These are phyloP conservation scores for Coelastrella sp. DNA, from an alignment of 139 green algal genomes.

Conservation along the genomic window DNA sequence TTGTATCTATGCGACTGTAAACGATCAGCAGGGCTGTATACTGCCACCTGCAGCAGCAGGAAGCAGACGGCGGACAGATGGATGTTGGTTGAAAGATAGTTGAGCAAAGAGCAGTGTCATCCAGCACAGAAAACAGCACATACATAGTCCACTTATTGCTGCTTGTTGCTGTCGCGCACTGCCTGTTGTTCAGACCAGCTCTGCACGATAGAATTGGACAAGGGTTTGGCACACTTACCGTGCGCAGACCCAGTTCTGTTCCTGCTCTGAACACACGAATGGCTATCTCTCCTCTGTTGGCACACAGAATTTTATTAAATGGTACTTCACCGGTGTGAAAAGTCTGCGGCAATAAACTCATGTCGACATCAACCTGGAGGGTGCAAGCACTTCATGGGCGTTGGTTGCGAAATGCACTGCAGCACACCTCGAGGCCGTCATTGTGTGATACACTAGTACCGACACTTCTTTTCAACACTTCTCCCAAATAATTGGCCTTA, in stretches of 20 bases:
- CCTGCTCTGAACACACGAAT: slow-evolving; percentile 95
- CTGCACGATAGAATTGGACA: neutral
- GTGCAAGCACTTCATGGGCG: neutral
- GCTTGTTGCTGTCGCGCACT: no score
- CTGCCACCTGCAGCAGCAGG: slow-evolving; percentile 75
- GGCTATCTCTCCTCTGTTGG: slow-evolving; percentile 98
- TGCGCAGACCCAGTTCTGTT: slow-evolving; percentile 88
- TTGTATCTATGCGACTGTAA: slow-evolving; percentile 92
- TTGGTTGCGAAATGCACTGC: slow-evolving; percentile 4
- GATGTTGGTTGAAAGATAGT: neutral
- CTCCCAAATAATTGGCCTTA: neutral
- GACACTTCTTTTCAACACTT: neutral
- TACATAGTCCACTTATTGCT: no score
- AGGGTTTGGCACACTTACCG: slow-evolving; percentile 53
- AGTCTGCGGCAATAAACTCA: no score
- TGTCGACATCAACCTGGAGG: no score
- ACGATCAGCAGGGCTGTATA: slow-evolving; percentile 91
- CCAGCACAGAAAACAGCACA: no score
- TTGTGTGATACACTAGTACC: slow-evolving; percentile 22
- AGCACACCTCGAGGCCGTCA: slow-evolving; percentile 32
- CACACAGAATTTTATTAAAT: slow-evolving; percentile 90
- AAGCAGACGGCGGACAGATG: neutral
- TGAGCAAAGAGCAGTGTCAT: no score
- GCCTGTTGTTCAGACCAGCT: no score
- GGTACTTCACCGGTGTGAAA: slow-evolving; percentile 56